Conservation (phyloP, 1,284 basidiomycete species). For the Coriolopsis trogii region DNA sequence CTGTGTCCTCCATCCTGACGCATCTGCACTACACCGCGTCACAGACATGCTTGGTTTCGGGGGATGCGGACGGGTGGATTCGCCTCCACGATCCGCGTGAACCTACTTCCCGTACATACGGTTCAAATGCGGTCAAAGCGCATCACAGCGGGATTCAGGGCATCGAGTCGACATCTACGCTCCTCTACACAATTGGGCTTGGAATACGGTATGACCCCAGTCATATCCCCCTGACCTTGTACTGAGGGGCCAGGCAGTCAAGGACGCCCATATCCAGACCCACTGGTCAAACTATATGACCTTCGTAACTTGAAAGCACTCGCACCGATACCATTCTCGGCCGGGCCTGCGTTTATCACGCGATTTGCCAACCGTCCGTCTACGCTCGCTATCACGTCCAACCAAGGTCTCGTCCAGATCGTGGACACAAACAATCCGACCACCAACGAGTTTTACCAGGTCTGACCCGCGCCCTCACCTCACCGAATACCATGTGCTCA, state of each 20-base stretch:
- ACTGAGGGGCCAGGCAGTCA: slow-evolving; percentile 58
- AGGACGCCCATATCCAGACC: slow-evolving; percentile 88
- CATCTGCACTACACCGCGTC: slow-evolving; percentile 63
- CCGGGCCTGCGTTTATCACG: slow-evolving; percentile 87
- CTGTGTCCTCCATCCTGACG: slow-evolving; percentile 59
- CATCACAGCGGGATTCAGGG: slow-evolving; percentile 85
- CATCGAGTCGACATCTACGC: slow-evolving; percentile 78
- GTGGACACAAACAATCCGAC: slow-evolving; percentile 80
- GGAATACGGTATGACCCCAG: slow-evolving; percentile 68
- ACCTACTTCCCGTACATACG: slow-evolving; percentile 47
- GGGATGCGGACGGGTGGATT: slow-evolving; percentile 82
- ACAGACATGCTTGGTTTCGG: slow-evolving; percentile 69
- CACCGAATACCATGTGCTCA: slow-evolving; percentile 9
- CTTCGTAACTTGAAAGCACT: slow-evolving; percentile 80
- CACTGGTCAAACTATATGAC: slow-evolving; percentile 93
- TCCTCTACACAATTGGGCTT: slow-evolving; percentile 85
- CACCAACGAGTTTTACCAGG: slow-evolving; percentile 80
- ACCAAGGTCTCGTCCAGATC: slow-evolving; percentile 88
- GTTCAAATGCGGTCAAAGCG: slow-evolving; percentile 61
- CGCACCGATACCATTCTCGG: slow-evolving; percentile 86
- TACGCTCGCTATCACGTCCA: slow-evolving; percentile 81
- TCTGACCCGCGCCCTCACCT: slow-evolving; percentile 31
- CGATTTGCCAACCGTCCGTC: slow-evolving; percentile 81
- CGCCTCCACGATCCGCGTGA: slow-evolving; percentile 85
- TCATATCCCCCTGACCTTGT: background rate